Evolutionary conservation across 2,329 filamentous ascomycete genomes (phyloP).

Genomic region (Fusarium tuaranense): DNA sequence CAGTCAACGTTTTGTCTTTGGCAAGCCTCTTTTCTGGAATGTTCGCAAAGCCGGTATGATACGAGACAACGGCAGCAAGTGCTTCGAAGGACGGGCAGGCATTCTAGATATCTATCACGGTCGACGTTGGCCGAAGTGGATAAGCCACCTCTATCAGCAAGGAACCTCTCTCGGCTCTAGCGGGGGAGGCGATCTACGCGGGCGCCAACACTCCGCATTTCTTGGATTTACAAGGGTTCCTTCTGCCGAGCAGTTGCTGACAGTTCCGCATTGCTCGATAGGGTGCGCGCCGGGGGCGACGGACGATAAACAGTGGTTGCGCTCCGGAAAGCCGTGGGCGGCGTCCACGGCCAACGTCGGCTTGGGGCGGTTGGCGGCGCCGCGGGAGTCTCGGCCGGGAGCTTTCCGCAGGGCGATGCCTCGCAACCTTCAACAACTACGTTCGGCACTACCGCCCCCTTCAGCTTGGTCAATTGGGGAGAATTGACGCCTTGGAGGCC

Average conservation of each 20-base stretch:
- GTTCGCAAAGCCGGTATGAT: conserved; percentile 11
- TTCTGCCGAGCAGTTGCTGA: conserved; percentile 31
- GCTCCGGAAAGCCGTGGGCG: conserved; percentile 26
- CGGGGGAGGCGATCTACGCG: conserved; percentile 16
- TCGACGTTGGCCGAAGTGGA: conserved; percentile 15
- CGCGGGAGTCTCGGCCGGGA: conserved; percentile 42
- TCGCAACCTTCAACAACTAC: conserved; percentile 35
- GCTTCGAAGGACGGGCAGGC: conserved; percentile 11
- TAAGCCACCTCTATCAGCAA: conserved; percentile 24
- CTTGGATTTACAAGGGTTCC: conserved; percentile 11
- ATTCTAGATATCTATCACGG: conserved; percentile 31
- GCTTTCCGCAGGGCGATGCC: conserved; percentile 44
- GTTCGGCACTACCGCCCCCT: conserved; percentile 41
- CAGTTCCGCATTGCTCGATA: conserved; percentile 36
- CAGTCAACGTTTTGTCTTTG: neutral
- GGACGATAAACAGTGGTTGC: conserved; percentile 7
- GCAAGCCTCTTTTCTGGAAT: conserved; percentile 12
- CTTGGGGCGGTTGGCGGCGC: conserved; percentile 54
- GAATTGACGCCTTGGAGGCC: conserved; percentile 8
- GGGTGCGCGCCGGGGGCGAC: neutral
- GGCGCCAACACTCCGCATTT: conserved; percentile 24
- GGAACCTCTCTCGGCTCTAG: conserved; percentile 34
- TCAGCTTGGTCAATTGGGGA: conserved; percentile 29
- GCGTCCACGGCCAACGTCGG: conserved; percentile 53
- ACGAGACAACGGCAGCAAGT: conserved; percentile 16